phyloP scores from a whole-genome alignment of 1,284 basidiomycete genomes.

The Mycena citricolor region DNA sequence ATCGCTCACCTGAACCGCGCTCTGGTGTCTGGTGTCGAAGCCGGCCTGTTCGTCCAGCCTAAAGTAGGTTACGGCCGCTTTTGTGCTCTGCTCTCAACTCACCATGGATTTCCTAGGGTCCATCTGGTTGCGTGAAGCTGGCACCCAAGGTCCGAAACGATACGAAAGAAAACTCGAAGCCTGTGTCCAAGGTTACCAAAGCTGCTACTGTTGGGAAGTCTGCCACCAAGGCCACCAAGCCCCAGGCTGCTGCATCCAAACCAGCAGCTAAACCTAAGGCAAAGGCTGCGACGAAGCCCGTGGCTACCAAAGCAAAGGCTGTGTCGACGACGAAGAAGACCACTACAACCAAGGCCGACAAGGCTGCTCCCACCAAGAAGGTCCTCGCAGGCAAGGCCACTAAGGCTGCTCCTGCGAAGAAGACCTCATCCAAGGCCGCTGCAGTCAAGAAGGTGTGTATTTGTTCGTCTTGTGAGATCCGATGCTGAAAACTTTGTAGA shows the following conservation, averaged over 20 bases:
- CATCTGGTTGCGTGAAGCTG: slow-evolving; percentile 19
- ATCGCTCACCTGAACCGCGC: slow-evolving; percentile 22
- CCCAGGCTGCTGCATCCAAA: slow-evolving; percentile 2
- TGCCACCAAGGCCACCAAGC: too few relatives aligned
- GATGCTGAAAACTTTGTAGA: background rate
- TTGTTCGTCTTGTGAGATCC: background rate
- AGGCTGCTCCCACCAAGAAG: background rate
- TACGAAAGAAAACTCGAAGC: slow-evolving; percentile 22
- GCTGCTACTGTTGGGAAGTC: too few relatives aligned
- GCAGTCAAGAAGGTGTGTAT: background rate
- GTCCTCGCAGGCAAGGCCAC: background rate
- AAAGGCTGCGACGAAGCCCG: background rate
- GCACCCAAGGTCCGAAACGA: slow-evolving; percentile 14
- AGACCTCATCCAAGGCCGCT: background rate
- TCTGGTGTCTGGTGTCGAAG: slow-evolving; percentile 14
- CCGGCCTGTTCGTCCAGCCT: slow-evolving; percentile 19
- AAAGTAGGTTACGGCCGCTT: slow-evolving; percentile 1
- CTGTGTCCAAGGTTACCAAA: slow-evolving; percentile 18
- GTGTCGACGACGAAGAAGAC: background rate
- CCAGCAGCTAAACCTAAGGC: background rate
- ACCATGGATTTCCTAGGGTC: slow-evolving; percentile 4
- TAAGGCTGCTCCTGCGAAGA: background rate
- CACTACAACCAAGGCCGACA: background rate
- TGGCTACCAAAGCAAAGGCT: background rate
- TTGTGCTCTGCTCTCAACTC: background rate